These are phyloP conservation scores for Candida ipomoeae DNA, from an alignment of 805 yeast species.

Conservation along the genomic window DNA sequence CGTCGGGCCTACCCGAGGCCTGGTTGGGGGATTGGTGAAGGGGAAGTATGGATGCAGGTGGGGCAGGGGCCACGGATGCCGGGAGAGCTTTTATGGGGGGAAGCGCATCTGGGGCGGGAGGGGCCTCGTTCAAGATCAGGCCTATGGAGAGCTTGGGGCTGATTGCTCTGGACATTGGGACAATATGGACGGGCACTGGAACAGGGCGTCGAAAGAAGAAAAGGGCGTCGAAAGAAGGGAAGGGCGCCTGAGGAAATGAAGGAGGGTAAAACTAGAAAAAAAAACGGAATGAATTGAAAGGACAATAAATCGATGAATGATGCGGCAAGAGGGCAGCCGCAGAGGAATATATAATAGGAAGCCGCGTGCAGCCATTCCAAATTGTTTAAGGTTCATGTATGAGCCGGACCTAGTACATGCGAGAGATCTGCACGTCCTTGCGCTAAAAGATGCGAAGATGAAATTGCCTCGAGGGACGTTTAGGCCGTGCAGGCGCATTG, in stretches of 20 bases:
- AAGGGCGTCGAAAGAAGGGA: too few relatives aligned
- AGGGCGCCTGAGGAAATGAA: neutral
- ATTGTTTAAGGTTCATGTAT: neutral
- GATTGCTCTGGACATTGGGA: conserved; percentile 2
- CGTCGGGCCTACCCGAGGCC: neutral
- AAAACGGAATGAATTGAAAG: neutral
- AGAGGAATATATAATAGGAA: neutral
- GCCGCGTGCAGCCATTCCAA: neutral
- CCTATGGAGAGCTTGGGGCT: conserved; percentile 9
- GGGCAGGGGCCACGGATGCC: neutral
- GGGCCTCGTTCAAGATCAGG: conserved; percentile 10
- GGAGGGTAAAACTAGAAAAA: too few relatives aligned
- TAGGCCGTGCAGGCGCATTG: conserved; percentile 5
- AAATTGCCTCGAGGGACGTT: conserved; percentile 3
- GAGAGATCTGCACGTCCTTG: conserved; percentile 3
- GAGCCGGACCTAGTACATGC: neutral
- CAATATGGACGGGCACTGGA: too few relatives aligned
- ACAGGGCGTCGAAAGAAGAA: too few relatives aligned
- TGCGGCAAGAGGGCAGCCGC: neutral
- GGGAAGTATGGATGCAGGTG: neutral
- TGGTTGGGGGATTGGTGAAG: neutral
- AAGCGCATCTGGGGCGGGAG: neutral
- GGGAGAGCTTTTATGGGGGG: neutral
- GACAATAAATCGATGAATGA: too few relatives aligned
- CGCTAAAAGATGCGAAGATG: conserved; percentile 6